Evolutionary conservation across 2,329 filamentous ascomycete genomes (phyloP), one percentile per base, ranked within the genome.

Genomic region (Exutisphaerella laricina): DNA sequence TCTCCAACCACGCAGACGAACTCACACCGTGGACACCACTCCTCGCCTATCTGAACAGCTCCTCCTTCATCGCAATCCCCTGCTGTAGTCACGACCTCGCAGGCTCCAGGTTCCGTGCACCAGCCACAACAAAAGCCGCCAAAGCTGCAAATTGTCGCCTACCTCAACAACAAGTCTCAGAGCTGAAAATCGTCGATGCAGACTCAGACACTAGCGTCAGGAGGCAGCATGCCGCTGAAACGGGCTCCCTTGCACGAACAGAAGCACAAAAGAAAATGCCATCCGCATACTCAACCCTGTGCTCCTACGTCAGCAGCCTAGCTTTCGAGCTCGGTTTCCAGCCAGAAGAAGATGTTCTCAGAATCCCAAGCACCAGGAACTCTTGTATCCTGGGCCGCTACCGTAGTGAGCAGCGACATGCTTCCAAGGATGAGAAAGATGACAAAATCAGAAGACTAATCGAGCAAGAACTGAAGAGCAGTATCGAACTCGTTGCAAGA

Each of bases 1-100:
- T 98, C 50, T 94, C 88, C 36, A 98, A 98, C 60, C 92, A 98
- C 63, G 90, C 90, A 8, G 92, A 98, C 61, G 89, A 98, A 67
- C 75, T 98, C 10, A 98, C 92, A 0, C 80, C 87, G 0, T 98
- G 92, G 92, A 97, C 92, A 0, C 92, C 92, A 0, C 75, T 97
- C 13, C 77, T 98, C 29, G 89, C 87, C 1, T 78, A 79, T 5
- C 69, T 88, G 1, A 88, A 84, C 0, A 68, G 77, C 2, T 84
- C 84, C 8, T 84, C 88, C 0, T 98, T 96, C 64, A 79, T 98
- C 49, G 85, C 86, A 55, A 95, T 98, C 32, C 92, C 92, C 1
- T 98, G 92, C 69, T 98, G 92, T 69, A 94, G 87, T 51, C 88
- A 97, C 67, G 77, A 84, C 45, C 78, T 98, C 2, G 79, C 81